A percentile compares a stretch with the other conserved stretches of the same genome.
phyloP scores from a whole-genome alignment of 2,329 filamentous ascomycete genomes.

The Didymosphaeria variabile region DNA sequence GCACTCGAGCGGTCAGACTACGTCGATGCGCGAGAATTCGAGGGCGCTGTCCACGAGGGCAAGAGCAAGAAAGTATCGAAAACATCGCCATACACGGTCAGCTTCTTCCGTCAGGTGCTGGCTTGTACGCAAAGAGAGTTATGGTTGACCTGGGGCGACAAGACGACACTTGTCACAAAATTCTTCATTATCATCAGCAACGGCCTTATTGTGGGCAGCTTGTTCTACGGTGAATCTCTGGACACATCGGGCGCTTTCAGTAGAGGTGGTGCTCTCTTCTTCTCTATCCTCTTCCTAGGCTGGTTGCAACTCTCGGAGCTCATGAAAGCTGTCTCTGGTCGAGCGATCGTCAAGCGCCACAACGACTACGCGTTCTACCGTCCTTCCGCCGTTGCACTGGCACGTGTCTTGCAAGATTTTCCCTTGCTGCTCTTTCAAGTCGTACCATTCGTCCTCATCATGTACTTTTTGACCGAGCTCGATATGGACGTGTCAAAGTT shows the following conservation, averaged over 20 bases:
- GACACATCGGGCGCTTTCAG: constrained; percentile 70
- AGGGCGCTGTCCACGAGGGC: constrained; percentile 69
- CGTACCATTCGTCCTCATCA: constrained; percentile 66
- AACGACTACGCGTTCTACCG: constrained; percentile 74
- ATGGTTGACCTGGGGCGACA: constrained; percentile 80
- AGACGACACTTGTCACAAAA: constrained; percentile 75
- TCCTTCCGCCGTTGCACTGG: constrained; percentile 71
- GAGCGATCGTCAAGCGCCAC: constrained; percentile 74
- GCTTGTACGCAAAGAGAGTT: constrained; percentile 77
- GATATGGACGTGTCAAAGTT: constrained; percentile 69
- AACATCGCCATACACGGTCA: constrained; percentile 79
- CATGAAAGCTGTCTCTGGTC: constrained; percentile 77
- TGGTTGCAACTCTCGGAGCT: constrained; percentile 81
- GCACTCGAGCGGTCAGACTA: constrained; percentile 66
- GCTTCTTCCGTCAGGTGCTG: constrained; percentile 74
- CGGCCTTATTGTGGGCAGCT: constrained; percentile 76
- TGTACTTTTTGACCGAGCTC: constrained; percentile 72
- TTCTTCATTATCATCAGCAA: constrained; percentile 80
- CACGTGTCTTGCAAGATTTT: constrained; percentile 69
- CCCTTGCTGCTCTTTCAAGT: constrained; percentile 68
- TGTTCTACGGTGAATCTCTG: constrained; percentile 75
- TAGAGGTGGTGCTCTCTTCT: constrained; percentile 71
- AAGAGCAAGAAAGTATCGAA: constrained; percentile 73
- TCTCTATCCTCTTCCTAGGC: constrained; percentile 71
- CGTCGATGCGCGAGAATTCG: constrained; percentile 70